phyloP scores from a whole-genome alignment of 1,284 basidiomycete genomes.

The Trichosporon sp. region DNA sequence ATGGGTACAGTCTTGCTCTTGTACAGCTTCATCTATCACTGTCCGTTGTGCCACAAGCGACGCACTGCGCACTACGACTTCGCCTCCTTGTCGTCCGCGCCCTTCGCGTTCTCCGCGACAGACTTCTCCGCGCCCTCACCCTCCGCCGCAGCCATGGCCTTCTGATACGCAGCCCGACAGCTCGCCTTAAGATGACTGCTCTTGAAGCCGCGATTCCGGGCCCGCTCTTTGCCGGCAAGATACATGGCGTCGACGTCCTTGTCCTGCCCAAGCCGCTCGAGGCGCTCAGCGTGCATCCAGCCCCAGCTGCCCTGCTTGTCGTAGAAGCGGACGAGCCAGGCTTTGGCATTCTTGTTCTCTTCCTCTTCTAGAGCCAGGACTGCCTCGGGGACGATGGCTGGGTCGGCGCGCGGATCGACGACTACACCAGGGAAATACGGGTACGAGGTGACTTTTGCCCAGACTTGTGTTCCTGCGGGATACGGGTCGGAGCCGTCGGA shows the following conservation, averaged over 20 bases:
- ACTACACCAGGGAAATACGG: slow-evolving; percentile 49
- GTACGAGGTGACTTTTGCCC: slow-evolving; percentile 42
- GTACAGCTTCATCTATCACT: background rate
- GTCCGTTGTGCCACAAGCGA: no score
- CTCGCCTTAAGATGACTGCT: slow-evolving; percentile 10
- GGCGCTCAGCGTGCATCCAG: slow-evolving; percentile 53
- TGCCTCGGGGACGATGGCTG: slow-evolving; percentile 53
- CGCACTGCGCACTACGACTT: no score
- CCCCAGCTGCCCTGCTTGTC: slow-evolving; percentile 60
- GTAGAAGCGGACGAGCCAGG: slow-evolving; percentile 61
- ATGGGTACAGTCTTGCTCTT: background rate
- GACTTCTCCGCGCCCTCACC: background rate
- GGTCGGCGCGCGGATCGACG: slow-evolving; percentile 47
- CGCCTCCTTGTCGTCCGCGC: background rate
- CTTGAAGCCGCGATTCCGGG: slow-evolving; percentile 21
- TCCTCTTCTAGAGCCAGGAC: slow-evolving; percentile 49
- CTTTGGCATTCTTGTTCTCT: slow-evolving; percentile 18
- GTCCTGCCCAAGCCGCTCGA: slow-evolving; percentile 58
- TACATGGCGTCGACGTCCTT: slow-evolving; percentile 40
- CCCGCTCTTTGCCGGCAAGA: slow-evolving; percentile 31
- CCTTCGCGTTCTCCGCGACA: background rate
- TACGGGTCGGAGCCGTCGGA: slow-evolving; percentile 20
- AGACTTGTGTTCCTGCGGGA: slow-evolving; percentile 40
- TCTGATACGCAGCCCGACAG: slow-evolving; percentile 25
- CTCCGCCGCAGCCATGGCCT: background rate